Percentiles rank a stretch among this genome's conserved stretches.
Conservation (phyloP, 2,329 filamentous ascomycete genomes). For the Monosporascus sp. region DNA sequence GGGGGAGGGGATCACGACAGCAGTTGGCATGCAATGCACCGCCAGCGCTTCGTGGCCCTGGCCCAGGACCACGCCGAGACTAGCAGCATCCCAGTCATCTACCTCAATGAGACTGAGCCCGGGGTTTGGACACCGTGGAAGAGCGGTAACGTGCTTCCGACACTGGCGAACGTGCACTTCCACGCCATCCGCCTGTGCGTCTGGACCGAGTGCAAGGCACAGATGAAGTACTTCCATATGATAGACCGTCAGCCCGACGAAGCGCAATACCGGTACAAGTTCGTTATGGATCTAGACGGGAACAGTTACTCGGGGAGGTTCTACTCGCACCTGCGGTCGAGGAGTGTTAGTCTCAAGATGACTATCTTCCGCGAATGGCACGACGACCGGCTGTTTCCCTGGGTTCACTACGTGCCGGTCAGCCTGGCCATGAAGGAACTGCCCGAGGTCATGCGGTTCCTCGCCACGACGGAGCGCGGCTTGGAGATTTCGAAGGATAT, state of each 20-base stretch:
- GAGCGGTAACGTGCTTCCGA: conserved; percentile 22
- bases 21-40: conserved; percentile 39
- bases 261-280: conserved; percentile 29
- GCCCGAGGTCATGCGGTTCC: conserved; percentile 43
- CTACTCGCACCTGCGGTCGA: conserved; percentile 44
- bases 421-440: conserved; percentile 45
- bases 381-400: conserved; percentile 48
- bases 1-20: conserved; percentile 35
- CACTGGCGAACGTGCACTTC: conserved; percentile 40
- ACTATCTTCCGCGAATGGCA: conserved; percentile 53
- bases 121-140: conserved; percentile 1
- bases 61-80: conserved; percentile 25
- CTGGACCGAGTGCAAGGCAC: conserved; percentile 28
- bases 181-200: conserved; percentile 42
- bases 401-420: conserved; percentile 53
- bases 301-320: conserved; percentile 51
- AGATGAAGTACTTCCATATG: conserved; percentile 26
- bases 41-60: conserved; percentile 40
- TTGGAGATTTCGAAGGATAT: conserved; percentile 43
- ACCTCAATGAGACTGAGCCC: background rate
- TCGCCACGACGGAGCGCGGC: conserved; percentile 41
- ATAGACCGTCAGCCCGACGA: conserved; percentile 12
- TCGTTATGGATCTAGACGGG: conserved; percentile 50
- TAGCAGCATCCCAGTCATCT: background rate
- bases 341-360: conserved; percentile 44